Conservation (phyloP, 345 rosid species). For the Arabis alpina region DNA sequence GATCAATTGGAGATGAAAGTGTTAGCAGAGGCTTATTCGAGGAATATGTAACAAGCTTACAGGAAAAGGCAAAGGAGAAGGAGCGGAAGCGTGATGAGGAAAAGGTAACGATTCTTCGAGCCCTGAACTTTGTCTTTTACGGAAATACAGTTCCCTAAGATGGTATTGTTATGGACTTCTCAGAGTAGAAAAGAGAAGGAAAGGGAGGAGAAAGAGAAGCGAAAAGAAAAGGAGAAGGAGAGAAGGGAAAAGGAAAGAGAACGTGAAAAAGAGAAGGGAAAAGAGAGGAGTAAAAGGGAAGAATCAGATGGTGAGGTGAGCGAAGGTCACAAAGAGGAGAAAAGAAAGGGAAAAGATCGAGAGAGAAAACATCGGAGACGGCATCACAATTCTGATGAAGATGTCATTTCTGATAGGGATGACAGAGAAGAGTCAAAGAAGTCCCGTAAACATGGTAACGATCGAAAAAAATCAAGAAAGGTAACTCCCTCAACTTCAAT, state of each 20-base stretch:
- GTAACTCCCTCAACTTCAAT: constrained; percentile 38
- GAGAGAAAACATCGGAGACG: constrained; percentile 85
- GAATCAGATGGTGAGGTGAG: constrained; percentile 82
- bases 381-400: constrained; percentile 65
- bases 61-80: constrained; percentile 91
- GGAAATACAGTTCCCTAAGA: constrained; percentile 3
- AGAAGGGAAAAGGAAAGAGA: constrained; percentile 77
- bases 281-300: constrained; percentile 72
- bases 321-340: constrained; percentile 83
- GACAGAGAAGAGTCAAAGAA: constrained; percentile 77
- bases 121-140: background rate
- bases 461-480: constrained; percentile 92
- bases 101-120: constrained; percentile 55
- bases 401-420: constrained; percentile 80
- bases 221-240: constrained; percentile 69
- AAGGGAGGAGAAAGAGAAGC: constrained; percentile 55
- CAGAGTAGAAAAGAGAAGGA: constrained; percentile 83
- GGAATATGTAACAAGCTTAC: constrained; percentile 70
- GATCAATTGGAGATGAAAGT: constrained; percentile 81
- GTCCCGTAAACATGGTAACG: constrained; percentile 78
- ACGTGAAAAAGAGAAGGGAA: constrained; percentile 77
- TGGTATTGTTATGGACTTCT: constrained; percentile 4
- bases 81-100: constrained; percentile 97
- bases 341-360: constrained; percentile 74
- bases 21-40: constrained; percentile 70